phyloP scores from a whole-genome alignment of 2,329 filamentous ascomycete species.

The Colletotrichum euphorbiae region DNA sequence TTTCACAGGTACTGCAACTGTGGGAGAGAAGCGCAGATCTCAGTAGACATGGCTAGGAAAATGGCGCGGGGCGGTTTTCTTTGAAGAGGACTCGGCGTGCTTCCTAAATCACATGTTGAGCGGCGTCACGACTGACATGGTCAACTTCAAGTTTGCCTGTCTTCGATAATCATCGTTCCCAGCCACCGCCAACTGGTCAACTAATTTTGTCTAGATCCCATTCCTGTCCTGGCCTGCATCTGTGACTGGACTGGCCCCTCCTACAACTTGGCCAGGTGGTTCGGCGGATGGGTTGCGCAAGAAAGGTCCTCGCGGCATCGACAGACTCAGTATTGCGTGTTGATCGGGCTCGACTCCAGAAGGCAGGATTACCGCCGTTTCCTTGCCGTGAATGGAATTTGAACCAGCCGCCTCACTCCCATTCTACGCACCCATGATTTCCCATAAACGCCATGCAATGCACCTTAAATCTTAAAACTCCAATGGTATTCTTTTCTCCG shows the following conservation, averaged over 20 bases:
- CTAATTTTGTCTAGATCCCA: neutral
- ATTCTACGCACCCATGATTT: neutral
- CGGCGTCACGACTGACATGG: neutral
- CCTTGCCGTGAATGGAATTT: neutral
- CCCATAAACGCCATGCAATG: conserved; percentile 43
- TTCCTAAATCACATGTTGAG: conserved; percentile 34
- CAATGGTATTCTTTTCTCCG: conserved; percentile 36
- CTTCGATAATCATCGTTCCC: neutral
- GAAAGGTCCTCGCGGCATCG: neutral
- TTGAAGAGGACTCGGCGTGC: conserved; percentile 8
- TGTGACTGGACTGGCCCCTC: no score
- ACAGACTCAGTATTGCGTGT: neutral
- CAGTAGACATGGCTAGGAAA: neutral
- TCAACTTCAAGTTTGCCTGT: neutral
- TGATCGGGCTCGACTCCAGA: neutral
- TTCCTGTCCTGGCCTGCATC: neutral
- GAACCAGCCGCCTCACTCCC: neutral
- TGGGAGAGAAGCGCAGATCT: neutral
- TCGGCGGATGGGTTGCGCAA: neutral
- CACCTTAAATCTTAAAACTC: conserved; percentile 27
- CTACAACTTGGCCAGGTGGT: no score
- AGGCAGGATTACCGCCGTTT: neutral
- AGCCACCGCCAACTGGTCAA: neutral
- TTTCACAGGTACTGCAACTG: neutral
- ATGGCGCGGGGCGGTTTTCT: neutral